These are phyloP conservation scores for Kewa caespitosa DNA, from an alignment of 179 eudicot genomes.

Conservation along the genomic window DNA sequence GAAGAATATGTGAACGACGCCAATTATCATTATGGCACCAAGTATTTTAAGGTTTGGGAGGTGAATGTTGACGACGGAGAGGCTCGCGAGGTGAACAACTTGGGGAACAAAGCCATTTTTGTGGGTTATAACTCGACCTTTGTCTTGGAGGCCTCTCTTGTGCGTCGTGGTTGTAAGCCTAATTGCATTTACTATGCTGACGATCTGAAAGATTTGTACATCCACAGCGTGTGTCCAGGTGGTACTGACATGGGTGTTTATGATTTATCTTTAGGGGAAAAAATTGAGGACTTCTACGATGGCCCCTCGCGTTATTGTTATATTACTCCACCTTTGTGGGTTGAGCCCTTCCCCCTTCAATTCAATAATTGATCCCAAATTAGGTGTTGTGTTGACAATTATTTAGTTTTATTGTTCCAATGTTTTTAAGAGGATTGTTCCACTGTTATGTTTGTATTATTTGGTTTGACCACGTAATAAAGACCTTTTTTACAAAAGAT, in stretches of 20 bases:
- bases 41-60: constrained; percentile 3
- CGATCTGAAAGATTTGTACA: neutral
- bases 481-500: too few relatives aligned
- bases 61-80: neutral
- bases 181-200: constrained; percentile 6
- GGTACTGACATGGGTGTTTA: constrained; percentile 3
- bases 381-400: too few relatives aligned
- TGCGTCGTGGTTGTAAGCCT: neutral
- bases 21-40: neutral
- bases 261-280: neutral
- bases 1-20: too few relatives aligned
- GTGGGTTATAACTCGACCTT: constrained; percentile 1
- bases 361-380: too few relatives aligned
- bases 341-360: too few relatives aligned
- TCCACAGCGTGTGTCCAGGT: too few relatives aligned
- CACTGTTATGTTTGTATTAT: too few relatives aligned
- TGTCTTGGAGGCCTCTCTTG: neutral
- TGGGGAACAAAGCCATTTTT: constrained; percentile 1
- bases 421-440: too few relatives aligned
- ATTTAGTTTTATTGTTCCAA: too few relatives aligned
- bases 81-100: neutral
- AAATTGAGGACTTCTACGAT: neutral
- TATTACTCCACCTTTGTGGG: neutral
- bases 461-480: too few relatives aligned
- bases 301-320: neutral